Conservation (phyloP, 2,329 filamentous ascomycete species). For the Alternaria novae-zelandiae region DNA sequence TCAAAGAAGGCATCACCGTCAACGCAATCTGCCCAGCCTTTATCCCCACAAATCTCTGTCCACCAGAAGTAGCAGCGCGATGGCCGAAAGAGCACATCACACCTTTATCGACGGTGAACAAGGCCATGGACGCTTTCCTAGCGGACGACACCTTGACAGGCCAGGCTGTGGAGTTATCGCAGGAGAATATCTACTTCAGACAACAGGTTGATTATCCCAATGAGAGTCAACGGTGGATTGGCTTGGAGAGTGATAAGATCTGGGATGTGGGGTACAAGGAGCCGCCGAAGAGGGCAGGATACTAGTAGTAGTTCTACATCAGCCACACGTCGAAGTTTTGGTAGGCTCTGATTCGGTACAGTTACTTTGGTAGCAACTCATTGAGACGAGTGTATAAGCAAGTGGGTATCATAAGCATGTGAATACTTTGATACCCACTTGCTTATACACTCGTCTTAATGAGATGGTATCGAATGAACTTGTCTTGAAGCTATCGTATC, state of each 20-base stretch:
- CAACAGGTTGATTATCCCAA: conserved; percentile 48
- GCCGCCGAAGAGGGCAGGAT: conserved; percentile 30
- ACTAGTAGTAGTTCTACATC: too few species aligned
- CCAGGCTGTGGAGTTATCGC: conserved; percentile 50
- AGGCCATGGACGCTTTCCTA: conserved; percentile 49
- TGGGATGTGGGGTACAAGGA: conserved; percentile 44
- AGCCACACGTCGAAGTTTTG: too few species aligned
- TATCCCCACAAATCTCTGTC: conserved; percentile 49
- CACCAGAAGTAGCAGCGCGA: conserved; percentile 44
- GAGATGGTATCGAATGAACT: too few species aligned
- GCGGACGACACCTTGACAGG: conserved; percentile 46
- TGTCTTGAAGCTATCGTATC: too few species aligned
- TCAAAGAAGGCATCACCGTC: conserved; percentile 45
- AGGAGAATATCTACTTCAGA: conserved; percentile 52
- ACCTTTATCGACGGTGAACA: conserved; percentile 49
- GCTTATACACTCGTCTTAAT: too few species aligned
- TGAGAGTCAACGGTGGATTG: conserved; percentile 51
- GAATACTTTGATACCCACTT: too few species aligned
- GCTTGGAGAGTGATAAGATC: conserved; percentile 33
- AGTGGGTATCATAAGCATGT: too few species aligned
- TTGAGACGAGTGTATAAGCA: too few species aligned
- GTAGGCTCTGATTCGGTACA: too few species aligned
- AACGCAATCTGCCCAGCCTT: conserved; percentile 52
- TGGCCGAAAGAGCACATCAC: conserved; percentile 51
- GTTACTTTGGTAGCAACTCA: too few species aligned